Evolutionary conservation across 2,329 filamentous ascomycete genomes (phyloP).

Genomic region (Tolypocladium nubicola): DNA sequence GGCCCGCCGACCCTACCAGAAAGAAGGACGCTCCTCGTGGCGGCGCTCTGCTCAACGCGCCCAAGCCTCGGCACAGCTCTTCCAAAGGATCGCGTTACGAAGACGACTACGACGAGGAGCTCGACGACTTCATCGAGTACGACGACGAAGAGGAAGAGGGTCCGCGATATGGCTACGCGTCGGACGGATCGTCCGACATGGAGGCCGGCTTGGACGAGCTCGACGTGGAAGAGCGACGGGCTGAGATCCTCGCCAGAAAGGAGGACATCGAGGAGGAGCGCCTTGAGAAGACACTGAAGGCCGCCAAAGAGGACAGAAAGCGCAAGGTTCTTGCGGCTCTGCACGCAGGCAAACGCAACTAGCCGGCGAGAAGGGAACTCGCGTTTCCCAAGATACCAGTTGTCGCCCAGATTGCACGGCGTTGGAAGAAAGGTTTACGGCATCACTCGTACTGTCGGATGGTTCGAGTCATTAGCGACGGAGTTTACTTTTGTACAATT

Average conservation of each 20-base stretch:
- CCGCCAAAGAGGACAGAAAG: slow-evolving; percentile 49
- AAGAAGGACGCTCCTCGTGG: slow-evolving; percentile 25
- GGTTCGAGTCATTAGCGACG: slow-evolving; percentile 25
- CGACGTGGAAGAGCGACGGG: slow-evolving; percentile 57
- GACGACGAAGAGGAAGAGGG: slow-evolving; percentile 42
- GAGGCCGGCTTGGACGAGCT: slow-evolving; percentile 67
- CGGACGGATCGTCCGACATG: slow-evolving; percentile 65
- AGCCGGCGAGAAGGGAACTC: neutral
- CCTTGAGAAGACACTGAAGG: slow-evolving; percentile 50
- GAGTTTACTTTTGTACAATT: slow-evolving; percentile 16
- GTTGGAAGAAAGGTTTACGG: neutral
- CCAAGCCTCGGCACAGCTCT: slow-evolving; percentile 14
- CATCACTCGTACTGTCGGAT: slow-evolving; percentile 1
- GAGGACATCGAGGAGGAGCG: slow-evolving; percentile 58
- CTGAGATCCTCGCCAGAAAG: slow-evolving; percentile 49
- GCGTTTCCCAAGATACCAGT: neutral
- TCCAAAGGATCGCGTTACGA: slow-evolving; percentile 31
- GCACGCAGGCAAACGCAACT: slow-evolving; percentile 19
- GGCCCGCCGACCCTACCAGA: slow-evolving; percentile 23
- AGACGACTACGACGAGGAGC: slow-evolving; percentile 52
- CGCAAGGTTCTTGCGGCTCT: slow-evolving; percentile 27
- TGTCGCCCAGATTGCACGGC: neutral
- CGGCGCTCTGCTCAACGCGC: slow-evolving; percentile 28
- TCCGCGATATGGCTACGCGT: slow-evolving; percentile 43
- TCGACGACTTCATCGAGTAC: slow-evolving; percentile 53